Evolutionary conservation across 148 eudicot species (phyloP).

Genomic region (Linanthus parryae): DNA sequence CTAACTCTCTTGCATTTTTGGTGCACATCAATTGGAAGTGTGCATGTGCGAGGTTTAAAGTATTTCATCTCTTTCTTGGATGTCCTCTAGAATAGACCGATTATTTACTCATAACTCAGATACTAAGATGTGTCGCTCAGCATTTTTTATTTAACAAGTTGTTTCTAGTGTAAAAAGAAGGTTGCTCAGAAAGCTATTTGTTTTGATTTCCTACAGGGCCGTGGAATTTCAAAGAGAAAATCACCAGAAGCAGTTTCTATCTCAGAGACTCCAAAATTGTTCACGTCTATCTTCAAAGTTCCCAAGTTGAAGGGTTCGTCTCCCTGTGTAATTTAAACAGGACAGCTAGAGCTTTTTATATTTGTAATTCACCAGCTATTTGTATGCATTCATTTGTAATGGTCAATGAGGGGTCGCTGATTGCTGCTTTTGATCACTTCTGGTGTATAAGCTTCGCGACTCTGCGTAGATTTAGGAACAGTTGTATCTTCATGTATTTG

Average conservation of each 20-base stretch:
- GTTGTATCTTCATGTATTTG: too few relatives aligned
- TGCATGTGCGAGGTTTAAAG: conserved; percentile 5
- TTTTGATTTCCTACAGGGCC: conserved; percentile 9
- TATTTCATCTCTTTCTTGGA: not conserved
- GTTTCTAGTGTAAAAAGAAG: not conserved
- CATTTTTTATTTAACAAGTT: not conserved
- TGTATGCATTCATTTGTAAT: too few relatives aligned
- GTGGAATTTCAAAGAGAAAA: conserved; percentile 16
- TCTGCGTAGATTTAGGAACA: too few relatives aligned
- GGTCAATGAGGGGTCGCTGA: too few relatives aligned
- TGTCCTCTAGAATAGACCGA: too few relatives aligned
- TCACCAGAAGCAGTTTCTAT: conserved; percentile 12
- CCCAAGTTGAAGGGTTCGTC: conserved; percentile 47
- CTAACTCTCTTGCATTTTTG: too few relatives aligned
- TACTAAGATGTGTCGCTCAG: not conserved
- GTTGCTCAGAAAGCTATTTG: not conserved
- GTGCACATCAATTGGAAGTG: too few relatives aligned
- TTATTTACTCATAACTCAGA: too few relatives aligned
- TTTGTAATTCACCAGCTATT: too few relatives aligned
- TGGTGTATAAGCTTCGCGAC: too few relatives aligned
- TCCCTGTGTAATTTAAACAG: conserved; percentile 22
- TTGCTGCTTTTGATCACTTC: too few relatives aligned
- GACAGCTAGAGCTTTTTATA: too few relatives aligned
- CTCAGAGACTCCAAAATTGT: conserved; percentile 43
- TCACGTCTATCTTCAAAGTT: conserved; percentile 50